Conservation (phyloP, 345 rosid species). For the Murraya paniculata region DNA sequence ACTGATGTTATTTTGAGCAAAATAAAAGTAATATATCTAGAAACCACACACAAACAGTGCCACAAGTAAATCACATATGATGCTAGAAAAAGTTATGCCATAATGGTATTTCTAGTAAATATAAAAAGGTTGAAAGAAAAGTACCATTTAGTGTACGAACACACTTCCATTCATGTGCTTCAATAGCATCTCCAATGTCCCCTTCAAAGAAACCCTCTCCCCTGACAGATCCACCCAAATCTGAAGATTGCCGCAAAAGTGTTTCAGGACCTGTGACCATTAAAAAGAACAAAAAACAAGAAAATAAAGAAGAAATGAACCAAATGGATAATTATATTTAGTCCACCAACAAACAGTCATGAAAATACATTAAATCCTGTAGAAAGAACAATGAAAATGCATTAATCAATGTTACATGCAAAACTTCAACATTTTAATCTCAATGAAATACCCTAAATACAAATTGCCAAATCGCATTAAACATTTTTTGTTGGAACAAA, state of each 20-base stretch:
- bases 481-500: background rate
- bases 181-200: constrained; percentile 82
- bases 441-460: background rate
- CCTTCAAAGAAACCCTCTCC: constrained; percentile 53
- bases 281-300: constrained; percentile 7
- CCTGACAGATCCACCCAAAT: constrained; percentile 36
- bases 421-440: background rate
- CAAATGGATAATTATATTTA: background rate
- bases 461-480: background rate
- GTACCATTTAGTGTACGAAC: constrained; percentile 79
- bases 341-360: background rate
- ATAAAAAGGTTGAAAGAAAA: background rate
- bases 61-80: background rate
- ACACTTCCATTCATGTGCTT: constrained; percentile 90
- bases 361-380: background rate
- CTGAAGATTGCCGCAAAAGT: constrained; percentile 73
- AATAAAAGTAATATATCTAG: no score
- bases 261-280: constrained; percentile 71
- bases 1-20: no score
- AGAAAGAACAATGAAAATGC: background rate
- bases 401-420: background rate
- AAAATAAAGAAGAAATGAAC: background rate
- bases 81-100: background rate
- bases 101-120: background rate
- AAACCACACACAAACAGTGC: background rate